These are phyloP conservation scores for Scorias spongiosa DNA, from an alignment of 2,329 filamentous ascomycete species.

Conservation along the genomic window DNA sequence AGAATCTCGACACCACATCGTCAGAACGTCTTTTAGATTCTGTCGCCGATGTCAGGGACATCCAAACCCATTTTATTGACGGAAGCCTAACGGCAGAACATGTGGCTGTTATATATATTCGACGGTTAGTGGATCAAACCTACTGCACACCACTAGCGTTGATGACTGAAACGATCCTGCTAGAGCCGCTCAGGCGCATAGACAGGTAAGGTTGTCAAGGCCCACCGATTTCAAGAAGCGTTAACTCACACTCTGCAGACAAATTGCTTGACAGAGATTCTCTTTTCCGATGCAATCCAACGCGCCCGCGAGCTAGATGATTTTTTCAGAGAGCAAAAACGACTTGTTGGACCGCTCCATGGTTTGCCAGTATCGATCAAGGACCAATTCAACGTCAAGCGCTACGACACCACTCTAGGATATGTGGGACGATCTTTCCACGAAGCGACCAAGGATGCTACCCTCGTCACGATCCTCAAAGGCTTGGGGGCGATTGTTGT, in stretches of 20 bases:
- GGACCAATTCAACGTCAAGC: conserved; percentile 21
- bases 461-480: conserved; percentile 30
- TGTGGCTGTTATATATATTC: too few species aligned
- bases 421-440: conserved; percentile 29
- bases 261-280: conserved; percentile 31
- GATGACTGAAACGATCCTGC: too few species aligned
- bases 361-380: conserved; percentile 24
- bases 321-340: conserved; percentile 16
- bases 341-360: conserved; percentile 30
- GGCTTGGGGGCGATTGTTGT: conserved; percentile 34
- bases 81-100: too few species aligned
- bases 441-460: conserved; percentile 22
- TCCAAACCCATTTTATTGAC: too few species aligned
- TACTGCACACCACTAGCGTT: too few species aligned
- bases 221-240: background rate
- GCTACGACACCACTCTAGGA: conserved; percentile 25
- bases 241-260: conserved; percentile 4
- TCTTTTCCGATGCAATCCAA: conserved; percentile 22
- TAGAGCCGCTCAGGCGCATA: too few species aligned
- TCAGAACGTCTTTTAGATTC: too few species aligned
- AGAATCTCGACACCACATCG: too few species aligned
- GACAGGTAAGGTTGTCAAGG: too few species aligned
- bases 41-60: too few species aligned
- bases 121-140: too few species aligned
- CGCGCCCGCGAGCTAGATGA: conserved; percentile 26